A percentile compares a stretch with the other conserved stretches of the same genome.
Conservation (phyloP, 129 eudicot genomes). For the Tagetes patula region DNA sequence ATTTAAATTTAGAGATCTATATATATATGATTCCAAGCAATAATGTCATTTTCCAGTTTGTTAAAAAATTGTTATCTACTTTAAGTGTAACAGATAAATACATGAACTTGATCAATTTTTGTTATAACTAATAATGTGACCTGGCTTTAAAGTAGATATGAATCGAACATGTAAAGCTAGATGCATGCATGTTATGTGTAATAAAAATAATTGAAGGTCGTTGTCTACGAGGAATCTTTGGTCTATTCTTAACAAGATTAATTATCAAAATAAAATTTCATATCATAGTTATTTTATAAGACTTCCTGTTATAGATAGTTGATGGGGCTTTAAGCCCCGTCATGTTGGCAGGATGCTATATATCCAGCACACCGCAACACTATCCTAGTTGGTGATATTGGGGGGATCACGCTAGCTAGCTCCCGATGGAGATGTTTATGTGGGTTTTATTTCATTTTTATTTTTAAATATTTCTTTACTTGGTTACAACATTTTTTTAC, state of each 20-base stretch:
- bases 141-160: not conserved
- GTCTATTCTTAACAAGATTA: constrained; percentile 1
- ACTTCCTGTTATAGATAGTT: too few species aligned
- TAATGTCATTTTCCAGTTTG: not conserved
- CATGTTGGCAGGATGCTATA: too few species aligned
- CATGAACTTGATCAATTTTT: constrained; percentile 5
- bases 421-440: too few species aligned
- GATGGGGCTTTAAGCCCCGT: too few species aligned
- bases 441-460: too few species aligned
- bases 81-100: not conserved
- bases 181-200: constrained; percentile 18
- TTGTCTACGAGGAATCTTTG: constrained; percentile 24
- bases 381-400: too few species aligned
- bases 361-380: too few species aligned
- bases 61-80: not conserved
- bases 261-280: not conserved
- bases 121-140: not conserved
- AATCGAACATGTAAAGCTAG: constrained; percentile 8
- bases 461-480: too few species aligned
- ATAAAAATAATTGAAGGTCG: constrained; percentile 17
- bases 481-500: too few species aligned
- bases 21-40: not conserved
- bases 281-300: too few species aligned
- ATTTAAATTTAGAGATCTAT: not conserved
- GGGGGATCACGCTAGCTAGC: too few species aligned